phyloP scores from a whole-genome alignment of 129 eudicot species.

The Heracleum sosnowskyi region DNA sequence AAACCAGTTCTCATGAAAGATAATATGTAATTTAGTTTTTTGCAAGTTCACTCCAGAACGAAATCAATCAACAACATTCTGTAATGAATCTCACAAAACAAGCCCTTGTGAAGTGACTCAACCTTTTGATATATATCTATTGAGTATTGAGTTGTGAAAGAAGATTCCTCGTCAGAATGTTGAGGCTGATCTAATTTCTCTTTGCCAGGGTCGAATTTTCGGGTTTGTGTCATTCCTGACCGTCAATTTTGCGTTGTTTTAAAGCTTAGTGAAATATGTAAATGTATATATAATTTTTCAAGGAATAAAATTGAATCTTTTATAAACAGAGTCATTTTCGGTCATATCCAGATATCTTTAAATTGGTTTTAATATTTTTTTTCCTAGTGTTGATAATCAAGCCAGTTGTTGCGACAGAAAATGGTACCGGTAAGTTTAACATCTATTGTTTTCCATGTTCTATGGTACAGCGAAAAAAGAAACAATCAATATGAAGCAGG shows the following conservation, averaged over 20 bases:
- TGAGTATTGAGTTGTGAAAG: too few species aligned
- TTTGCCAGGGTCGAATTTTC: not conserved
- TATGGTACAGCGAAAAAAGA: not conserved
- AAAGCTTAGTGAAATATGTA: too few species aligned
- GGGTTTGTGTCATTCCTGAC: not conserved
- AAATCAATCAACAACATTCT: not conserved
- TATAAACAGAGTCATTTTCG: too few species aligned
- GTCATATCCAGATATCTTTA: not conserved
- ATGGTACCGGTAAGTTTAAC: not conserved
- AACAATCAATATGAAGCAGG: constrained; percentile 9
- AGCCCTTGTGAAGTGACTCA: not conserved
- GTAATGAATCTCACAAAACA: not conserved
- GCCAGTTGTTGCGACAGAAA: not conserved
- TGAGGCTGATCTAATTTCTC: too few species aligned
- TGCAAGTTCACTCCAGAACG: not conserved
- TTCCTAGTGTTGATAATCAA: not conserved
- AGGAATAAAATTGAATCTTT: too few species aligned
- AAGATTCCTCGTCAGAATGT: not conserved
- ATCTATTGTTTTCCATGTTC: not conserved
- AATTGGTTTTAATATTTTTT: too few species aligned
- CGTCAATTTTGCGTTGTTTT: not conserved
- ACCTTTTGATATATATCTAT: not conserved
- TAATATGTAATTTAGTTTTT: not conserved
- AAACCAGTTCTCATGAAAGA: not conserved
- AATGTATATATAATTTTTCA: too few species aligned